These are phyloP conservation scores for Porcisia deanei DNA, from an alignment of 208 protist genomes.

Conservation along the genomic window DNA sequence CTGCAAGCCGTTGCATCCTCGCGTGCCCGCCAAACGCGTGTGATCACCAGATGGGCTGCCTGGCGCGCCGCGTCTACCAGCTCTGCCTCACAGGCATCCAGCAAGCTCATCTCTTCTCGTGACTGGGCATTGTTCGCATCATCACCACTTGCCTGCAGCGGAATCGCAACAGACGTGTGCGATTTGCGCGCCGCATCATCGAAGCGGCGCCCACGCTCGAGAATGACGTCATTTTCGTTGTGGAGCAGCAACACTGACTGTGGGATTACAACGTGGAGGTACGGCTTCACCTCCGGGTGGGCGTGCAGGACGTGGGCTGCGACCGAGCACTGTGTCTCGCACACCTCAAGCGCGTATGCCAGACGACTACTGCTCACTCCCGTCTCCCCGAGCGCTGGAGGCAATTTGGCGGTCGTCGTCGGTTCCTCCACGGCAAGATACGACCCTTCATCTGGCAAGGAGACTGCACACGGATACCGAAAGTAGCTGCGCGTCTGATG, in stretches of 20 bases:
- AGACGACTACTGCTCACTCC: neutral
- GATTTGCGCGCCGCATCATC: constrained; percentile 28
- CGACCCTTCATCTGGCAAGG: constrained; percentile 31
- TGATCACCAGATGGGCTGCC: constrained; percentile 36
- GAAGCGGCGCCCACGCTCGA: constrained; percentile 59
- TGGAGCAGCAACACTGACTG: constrained; percentile 72
- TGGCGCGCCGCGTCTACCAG: constrained; percentile 37
- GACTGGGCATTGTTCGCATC: neutral
- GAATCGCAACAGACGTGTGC: constrained; percentile 17
- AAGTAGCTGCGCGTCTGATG: constrained; percentile 76
- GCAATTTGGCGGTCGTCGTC: neutral
- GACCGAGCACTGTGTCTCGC: constrained; percentile 36
- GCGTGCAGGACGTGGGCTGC: constrained; percentile 33
- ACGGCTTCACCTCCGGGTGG: constrained; percentile 14
- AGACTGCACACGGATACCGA: constrained; percentile 64
- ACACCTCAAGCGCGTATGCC: constrained; percentile 22
- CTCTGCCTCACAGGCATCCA: constrained; percentile 37
- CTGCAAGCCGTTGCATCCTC: constrained; percentile 1
- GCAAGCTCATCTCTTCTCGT: constrained; percentile 17
- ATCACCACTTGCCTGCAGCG: constrained; percentile 14
- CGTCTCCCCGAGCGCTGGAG: neutral
- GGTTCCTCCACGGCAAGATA: neutral
- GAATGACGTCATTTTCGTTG: constrained; percentile 64
- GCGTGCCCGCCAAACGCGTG: constrained; percentile 21
- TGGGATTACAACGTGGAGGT: constrained; percentile 56